These are phyloP conservation scores for Elongisporangium anandrum DNA, from an alignment of 352 stramenopile species.

Conservation along the genomic window DNA sequence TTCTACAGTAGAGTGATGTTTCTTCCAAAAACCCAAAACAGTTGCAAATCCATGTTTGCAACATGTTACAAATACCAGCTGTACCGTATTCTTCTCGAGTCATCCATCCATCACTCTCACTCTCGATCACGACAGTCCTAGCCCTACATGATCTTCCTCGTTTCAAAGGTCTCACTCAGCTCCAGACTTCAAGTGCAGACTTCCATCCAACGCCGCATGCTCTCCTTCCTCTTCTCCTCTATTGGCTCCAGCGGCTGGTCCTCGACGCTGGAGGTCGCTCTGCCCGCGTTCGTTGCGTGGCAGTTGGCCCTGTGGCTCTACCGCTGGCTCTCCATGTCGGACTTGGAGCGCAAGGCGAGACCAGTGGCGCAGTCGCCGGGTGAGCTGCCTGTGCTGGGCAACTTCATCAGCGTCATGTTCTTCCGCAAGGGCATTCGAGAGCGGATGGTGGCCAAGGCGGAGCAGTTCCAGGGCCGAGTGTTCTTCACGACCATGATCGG, in stretches of 20 bases:
- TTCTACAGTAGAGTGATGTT: background rate
- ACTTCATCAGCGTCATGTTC: slow-evolving; percentile 29
- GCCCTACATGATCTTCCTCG: background rate
- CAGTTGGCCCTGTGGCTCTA: background rate
- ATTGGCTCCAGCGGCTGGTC: background rate
- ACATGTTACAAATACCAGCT: background rate
- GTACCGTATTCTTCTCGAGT: background rate
- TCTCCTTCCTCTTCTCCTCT: background rate
- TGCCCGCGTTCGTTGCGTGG: background rate
- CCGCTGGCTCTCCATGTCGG: background rate
- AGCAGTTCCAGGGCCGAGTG: slow-evolving; percentile 12
- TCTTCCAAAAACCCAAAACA: background rate
- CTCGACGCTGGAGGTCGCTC: background rate
- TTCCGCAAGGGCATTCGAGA: slow-evolving; percentile 18
- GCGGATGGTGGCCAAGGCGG: slow-evolving; percentile 18
- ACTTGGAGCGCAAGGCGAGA: background rate
- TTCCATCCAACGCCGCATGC: background rate
- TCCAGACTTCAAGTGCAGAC: background rate
- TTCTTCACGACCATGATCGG: slow-evolving; percentile 12
- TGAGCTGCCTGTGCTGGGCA: slow-evolving; percentile 24
- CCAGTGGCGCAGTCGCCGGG: background rate
- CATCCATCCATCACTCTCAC: background rate
- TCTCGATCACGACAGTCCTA: background rate
- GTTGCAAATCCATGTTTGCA: background rate
- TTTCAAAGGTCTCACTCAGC: background rate